phyloP scores from a whole-genome alignment of 148 eudicot genomes.

The Persicaria maculosa region DNA sequence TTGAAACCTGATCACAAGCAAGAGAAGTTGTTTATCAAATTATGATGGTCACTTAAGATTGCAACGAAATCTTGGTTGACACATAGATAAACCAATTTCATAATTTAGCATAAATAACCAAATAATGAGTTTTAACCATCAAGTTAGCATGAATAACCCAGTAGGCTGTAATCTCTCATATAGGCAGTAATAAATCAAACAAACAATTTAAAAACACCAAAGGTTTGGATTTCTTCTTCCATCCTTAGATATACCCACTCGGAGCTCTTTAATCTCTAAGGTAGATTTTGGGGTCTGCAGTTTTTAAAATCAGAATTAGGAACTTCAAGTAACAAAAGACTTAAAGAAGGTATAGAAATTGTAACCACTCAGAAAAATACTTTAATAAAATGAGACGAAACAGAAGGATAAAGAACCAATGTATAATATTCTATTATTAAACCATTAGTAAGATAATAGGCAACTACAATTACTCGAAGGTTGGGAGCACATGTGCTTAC shows the following conservation, averaged over 20 bases:
- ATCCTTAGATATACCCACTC: conserved; percentile 70
- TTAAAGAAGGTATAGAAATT: neutral
- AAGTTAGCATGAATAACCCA: too few species aligned
- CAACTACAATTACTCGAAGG: too few species aligned
- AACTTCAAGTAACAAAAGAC: neutral
- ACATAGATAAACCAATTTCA: too few species aligned
- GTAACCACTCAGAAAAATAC: neutral
- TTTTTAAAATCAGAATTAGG: conserved; percentile 6
- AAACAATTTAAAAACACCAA: conserved; percentile 51
- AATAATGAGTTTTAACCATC: too few species aligned
- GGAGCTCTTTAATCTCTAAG: conserved; percentile 71
- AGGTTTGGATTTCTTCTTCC: conserved; percentile 61
- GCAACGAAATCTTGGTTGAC: too few species aligned
- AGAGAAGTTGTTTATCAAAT: too few species aligned
- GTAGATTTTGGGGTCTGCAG: conserved; percentile 85
- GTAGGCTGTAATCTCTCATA: conserved; percentile 30
- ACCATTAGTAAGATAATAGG: neutral
- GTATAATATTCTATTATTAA: neutral
- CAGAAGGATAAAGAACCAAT: neutral
- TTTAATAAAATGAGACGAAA: neutral
- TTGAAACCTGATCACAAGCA: too few species aligned
- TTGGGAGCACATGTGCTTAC: too few species aligned
- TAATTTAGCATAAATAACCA: too few species aligned
- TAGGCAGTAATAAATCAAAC: conserved; percentile 69
- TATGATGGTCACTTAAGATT: too few species aligned